Evolutionary conservation across 768 basidiomycete species (phyloP).

Genomic region (Mycena vulgaris): DNA sequence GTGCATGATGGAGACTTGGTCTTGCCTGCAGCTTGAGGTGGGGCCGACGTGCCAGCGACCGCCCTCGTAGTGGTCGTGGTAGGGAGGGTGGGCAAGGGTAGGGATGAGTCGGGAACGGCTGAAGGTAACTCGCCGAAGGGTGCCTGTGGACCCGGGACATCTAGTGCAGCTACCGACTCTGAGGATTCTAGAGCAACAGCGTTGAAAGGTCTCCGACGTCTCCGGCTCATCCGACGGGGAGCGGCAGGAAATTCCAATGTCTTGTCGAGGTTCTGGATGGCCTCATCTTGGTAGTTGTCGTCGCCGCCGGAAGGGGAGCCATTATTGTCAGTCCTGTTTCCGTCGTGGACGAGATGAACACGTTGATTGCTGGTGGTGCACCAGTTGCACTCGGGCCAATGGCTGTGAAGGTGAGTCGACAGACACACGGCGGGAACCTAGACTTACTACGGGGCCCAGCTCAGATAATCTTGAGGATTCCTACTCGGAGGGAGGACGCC

Average conservation of each 20-base stretch:
- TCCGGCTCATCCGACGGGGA: slow-evolving; percentile 27
- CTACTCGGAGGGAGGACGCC: slow-evolving; percentile 45
- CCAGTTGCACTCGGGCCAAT: slow-evolving; percentile 72
- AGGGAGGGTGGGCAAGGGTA: slow-evolving; percentile 4
- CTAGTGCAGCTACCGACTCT: background rate
- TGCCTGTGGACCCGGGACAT: slow-evolving; percentile 32
- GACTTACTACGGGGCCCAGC: slow-evolving; percentile 72
- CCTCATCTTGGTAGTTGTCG: slow-evolving; percentile 25
- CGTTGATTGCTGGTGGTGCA: slow-evolving; percentile 48
- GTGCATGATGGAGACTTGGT: slow-evolving; percentile 55
- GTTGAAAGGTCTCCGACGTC: slow-evolving; percentile 22
- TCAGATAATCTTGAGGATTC: slow-evolving; percentile 65
- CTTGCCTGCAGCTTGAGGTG: slow-evolving; percentile 52
- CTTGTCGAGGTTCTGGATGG: background rate
- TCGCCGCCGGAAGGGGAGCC: slow-evolving; percentile 20
- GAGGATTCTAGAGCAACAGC: background rate
- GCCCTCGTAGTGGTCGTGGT: slow-evolving; percentile 34
- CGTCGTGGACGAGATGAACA: slow-evolving; percentile 44
- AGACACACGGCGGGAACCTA: background rate
- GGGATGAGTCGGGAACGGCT: slow-evolving; percentile 7
- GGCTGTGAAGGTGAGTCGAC: slow-evolving; percentile 51
- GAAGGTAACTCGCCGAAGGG: slow-evolving; percentile 48
- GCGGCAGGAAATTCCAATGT: background rate
- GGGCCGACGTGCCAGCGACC: slow-evolving; percentile 48
- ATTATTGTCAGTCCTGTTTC: slow-evolving; percentile 40